Percentiles rank a stretch among this genome's conserved stretches.
Conservation (phyloP, 1,284 basidiomycete species). For the Tilletia indica region DNA sequence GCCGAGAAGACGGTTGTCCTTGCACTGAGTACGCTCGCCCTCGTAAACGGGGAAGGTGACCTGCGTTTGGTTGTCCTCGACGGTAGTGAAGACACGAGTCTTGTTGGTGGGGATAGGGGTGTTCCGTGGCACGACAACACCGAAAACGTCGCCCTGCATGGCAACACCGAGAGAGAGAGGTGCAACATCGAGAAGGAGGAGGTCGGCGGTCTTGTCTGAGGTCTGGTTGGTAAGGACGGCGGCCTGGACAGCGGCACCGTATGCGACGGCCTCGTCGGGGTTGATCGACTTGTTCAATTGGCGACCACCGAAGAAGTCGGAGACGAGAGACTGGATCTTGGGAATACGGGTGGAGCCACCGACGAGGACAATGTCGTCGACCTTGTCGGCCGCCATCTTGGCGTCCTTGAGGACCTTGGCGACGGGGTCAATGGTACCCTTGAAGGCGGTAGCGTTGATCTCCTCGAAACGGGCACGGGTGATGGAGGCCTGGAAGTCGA, state of each 20-base stretch:
- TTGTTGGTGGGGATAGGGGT: conserved; percentile 56
- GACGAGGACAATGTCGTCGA: conserved; percentile 98
- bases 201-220: conserved; percentile 56
- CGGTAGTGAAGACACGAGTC: conserved; percentile 55
- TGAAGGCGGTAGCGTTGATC: conserved; percentile 91
- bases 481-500: conserved; percentile 57
- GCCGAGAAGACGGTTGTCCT: conserved; percentile 56
- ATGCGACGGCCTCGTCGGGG: conserved; percentile 61
- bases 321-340: conserved; percentile 96
- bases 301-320: conserved; percentile 94
- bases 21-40: conserved; percentile 56
- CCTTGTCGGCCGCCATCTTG: conserved; percentile 94
- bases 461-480: conserved; percentile 95
- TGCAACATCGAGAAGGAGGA: conserved; percentile 55
- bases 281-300: conserved; percentile 89
- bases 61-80: conserved; percentile 56
- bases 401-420: conserved; percentile 99
- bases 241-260: conserved; percentile 56
- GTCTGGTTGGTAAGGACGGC: conserved; percentile 56
- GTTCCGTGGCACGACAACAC: conserved; percentile 55
- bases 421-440: conserved; percentile 95
- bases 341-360: conserved; percentile 99
- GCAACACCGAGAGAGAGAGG: conserved; percentile 57
- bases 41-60: conserved; percentile 57
- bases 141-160: conserved; percentile 56